Percentiles rank a stretch among this genome's conserved stretches.
Conservation (phyloP, 352 stramenopile genomes). For the Globisporangium heterothallicum region DNA sequence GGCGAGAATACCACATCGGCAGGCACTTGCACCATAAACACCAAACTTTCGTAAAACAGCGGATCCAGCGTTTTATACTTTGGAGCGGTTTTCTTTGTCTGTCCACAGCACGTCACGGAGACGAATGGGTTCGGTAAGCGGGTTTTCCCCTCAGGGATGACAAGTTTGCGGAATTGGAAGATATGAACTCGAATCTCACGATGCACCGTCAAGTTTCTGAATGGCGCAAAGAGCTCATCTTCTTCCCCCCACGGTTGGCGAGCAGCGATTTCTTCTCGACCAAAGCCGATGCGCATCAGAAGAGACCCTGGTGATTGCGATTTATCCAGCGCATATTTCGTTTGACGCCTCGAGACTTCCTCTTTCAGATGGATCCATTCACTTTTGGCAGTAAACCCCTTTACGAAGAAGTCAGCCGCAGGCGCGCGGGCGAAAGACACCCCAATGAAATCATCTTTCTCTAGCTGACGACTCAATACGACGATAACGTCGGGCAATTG, state of each 20-base stretch:
- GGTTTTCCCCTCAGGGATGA: conserved; percentile 39
- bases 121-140: conserved; percentile 71
- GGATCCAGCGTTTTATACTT: conserved; percentile 61
- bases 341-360: conserved; percentile 55
- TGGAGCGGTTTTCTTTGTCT: conserved; percentile 41
- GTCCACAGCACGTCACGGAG: conserved; percentile 63
- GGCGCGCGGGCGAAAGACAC: conserved; percentile 47
- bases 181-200: conserved; percentile 76
- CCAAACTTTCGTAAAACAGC: conserved; percentile 77
- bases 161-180: conserved; percentile 69
- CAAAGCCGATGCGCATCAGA: conserved; percentile 58
- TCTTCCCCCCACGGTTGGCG: conserved; percentile 49
- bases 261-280: conserved; percentile 56
- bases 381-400: conserved; percentile 35
- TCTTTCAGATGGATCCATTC: conserved; percentile 59
- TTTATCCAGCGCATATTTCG: conserved; percentile 44
- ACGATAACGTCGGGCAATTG: conserved; percentile 67
- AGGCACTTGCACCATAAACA: conserved; percentile 51
- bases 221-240: conserved; percentile 31
- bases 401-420: conserved; percentile 30
- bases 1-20: conserved; percentile 51
- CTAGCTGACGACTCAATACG: conserved; percentile 51
- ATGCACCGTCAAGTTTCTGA: conserved; percentile 42
- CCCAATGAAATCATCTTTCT: conserved; percentile 56
- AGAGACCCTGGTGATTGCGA: conserved; percentile 44